A percentile compares a stretch with the other conserved stretches of the same genome.
These are phyloP conservation scores for Solanum habrochaites DNA, from an alignment of 257 asterid genomes.

Conservation along the genomic window DNA sequence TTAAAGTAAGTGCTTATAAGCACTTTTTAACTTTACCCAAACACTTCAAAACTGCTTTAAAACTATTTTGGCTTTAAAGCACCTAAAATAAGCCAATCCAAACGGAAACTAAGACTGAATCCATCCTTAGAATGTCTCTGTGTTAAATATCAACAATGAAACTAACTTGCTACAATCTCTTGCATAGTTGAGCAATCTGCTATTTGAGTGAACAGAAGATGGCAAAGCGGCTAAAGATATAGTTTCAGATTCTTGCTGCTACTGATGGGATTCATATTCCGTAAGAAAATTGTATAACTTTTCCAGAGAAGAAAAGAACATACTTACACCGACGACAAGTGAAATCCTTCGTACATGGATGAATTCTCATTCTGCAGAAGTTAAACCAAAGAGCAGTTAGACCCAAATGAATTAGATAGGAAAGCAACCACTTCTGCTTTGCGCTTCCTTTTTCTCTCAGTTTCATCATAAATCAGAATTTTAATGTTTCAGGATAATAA, in stretches of 20 bases:
- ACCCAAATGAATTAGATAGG: neutral
- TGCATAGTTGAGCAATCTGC: neutral
- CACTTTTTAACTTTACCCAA: neutral
- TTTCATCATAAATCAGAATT: neutral
- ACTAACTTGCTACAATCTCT: neutral
- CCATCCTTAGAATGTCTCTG: neutral
- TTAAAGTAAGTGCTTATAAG: neutral
- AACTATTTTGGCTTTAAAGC: neutral
- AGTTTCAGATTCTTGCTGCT: neutral
- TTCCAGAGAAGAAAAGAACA: neutral
- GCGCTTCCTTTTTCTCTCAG: neutral
- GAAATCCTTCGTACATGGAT: conserved; percentile 22
- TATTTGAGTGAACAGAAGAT: neutral
- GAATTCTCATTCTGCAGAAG: conserved; percentile 21
- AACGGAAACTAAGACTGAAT: neutral
- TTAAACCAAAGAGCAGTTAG: conserved; percentile 10
- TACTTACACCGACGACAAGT: conserved; percentile 31
- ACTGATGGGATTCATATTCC: neutral
- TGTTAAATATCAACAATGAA: neutral
- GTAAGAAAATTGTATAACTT: neutral
- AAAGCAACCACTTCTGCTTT: neutral
- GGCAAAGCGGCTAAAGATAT: neutral
- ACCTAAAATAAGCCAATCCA: neutral
- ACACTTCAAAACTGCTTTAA: neutral
- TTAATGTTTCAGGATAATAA: neutral